Evolutionary conservation across 2,329 filamentous ascomycete species (phyloP).

Genomic region (Grosmannia clavigera): DNA sequence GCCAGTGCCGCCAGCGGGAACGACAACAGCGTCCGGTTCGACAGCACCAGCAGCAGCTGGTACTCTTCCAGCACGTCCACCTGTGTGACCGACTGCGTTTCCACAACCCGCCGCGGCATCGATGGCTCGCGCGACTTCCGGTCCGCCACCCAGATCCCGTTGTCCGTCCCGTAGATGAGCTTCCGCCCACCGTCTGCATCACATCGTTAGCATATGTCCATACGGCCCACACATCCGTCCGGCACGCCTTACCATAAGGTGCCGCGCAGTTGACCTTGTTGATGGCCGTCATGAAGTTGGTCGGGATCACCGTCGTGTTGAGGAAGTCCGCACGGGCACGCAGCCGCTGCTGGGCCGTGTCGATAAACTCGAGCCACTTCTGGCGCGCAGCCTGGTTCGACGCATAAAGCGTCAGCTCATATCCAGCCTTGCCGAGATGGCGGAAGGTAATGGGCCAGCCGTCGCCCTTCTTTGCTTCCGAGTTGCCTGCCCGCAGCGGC

Average conservation of each 20-base stretch:
- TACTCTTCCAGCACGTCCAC: constrained; percentile 96
- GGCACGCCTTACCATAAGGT: constrained; percentile 57
- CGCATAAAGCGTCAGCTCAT: constrained; percentile 81
- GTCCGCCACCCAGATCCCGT: constrained; percentile 84
- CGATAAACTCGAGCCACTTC: constrained; percentile 96
- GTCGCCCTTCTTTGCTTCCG: constrained; percentile 51
- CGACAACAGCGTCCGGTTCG: constrained; percentile 85
- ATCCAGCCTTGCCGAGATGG: constrained; percentile 89
- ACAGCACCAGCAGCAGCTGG: constrained; percentile 76
- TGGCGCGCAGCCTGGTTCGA: constrained; percentile 74
- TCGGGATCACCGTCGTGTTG: constrained; percentile 53
- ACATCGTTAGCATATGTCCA: background rate
- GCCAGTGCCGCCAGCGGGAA: constrained; percentile 79
- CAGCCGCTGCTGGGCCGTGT: constrained; percentile 76
- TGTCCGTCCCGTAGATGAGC: constrained; percentile 87
- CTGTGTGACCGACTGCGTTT: constrained; percentile 79
- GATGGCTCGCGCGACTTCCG: constrained; percentile 73
- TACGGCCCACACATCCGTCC: background rate
- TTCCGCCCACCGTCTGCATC: constrained; percentile 81
- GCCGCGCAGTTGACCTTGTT: constrained; percentile 93
- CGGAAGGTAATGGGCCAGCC: constrained; percentile 93
- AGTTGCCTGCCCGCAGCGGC: constrained; percentile 32
- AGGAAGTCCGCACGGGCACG: constrained; percentile 86
- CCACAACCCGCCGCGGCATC: constrained; percentile 71
- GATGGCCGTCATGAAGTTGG: constrained; percentile 45